These are phyloP conservation scores for Aphanomyces invadans DNA, from an alignment of 352 stramenopile species.

Conservation along the genomic window DNA sequence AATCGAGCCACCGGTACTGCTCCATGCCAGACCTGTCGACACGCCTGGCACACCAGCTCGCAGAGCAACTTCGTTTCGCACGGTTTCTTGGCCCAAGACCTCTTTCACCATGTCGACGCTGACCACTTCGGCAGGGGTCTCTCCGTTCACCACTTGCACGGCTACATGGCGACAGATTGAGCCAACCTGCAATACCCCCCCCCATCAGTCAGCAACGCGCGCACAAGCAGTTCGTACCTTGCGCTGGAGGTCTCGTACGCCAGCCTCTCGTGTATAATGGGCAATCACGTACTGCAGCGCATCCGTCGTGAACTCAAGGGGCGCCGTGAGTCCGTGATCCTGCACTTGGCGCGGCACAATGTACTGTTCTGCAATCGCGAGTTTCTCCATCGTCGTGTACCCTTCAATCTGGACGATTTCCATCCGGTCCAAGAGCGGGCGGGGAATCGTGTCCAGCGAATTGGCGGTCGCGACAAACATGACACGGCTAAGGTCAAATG, in stretches of 20 bases:
- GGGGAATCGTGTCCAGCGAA: constrained; percentile 66
- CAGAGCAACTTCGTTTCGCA: constrained; percentile 70
- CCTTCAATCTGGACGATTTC: constrained; percentile 74
- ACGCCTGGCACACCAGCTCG: constrained; percentile 58
- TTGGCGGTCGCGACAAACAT: constrained; percentile 84
- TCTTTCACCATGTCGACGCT: constrained; percentile 44
- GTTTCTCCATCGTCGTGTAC: constrained; percentile 79
- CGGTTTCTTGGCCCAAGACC: constrained; percentile 58
- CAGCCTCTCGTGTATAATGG: constrained; percentile 81
- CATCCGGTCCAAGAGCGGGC: constrained; percentile 74
- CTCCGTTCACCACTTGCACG: constrained; percentile 56
- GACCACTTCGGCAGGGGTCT: constrained; percentile 32
- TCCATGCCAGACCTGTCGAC: constrained; percentile 82
- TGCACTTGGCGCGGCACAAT: constrained; percentile 71
- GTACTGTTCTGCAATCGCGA: constrained; percentile 71
- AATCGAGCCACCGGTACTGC: constrained; percentile 62
- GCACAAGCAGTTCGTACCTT: no score
- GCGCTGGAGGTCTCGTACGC: constrained; percentile 74
- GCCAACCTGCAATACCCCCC: constrained; percentile 31
- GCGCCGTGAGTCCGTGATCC: constrained; percentile 52
- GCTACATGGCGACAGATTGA: constrained; percentile 68
- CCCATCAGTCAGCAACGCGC: not conserved
- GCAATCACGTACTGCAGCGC: constrained; percentile 62
- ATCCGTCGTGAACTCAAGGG: constrained; percentile 37
- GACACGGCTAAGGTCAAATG: constrained; percentile 81